Conservation (phyloP, 1,284 basidiomycete species). For the Boletellus deceptivus region DNA sequence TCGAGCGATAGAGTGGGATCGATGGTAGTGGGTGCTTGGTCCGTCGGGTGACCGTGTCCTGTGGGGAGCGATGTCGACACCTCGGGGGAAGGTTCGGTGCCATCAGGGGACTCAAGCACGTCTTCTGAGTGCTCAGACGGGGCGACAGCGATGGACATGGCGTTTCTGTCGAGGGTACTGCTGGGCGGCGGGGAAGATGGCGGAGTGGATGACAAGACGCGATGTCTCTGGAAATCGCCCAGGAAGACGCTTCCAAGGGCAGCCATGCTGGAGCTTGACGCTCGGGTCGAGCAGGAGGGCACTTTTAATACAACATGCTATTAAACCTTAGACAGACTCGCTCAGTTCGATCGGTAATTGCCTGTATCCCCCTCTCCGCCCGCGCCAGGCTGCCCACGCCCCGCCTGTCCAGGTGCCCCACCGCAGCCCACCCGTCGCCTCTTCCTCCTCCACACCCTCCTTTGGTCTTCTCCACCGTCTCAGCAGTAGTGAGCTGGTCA, state of each 20-base stretch:
- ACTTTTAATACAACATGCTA: too few species aligned
- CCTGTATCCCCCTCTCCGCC: conserved; percentile 54
- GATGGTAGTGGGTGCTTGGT: conserved; percentile 37
- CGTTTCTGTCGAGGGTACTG: neutral
- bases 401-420: conserved; percentile 1
- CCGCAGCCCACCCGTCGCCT: conserved; percentile 17
- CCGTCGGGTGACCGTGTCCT: neutral
- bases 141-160: conserved; percentile 22
- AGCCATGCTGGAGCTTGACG: conserved; percentile 34
- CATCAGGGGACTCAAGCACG: conserved; percentile 31
- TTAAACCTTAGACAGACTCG: conserved; percentile 29
- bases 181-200: conserved; percentile 58
- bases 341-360: conserved; percentile 71
- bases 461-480: conserved; percentile 81
- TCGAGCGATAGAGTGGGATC: conserved; percentile 67
- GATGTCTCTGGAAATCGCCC: conserved; percentile 64
- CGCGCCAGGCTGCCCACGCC: conserved; percentile 1
- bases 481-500: conserved; percentile 84
- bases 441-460: conserved; percentile 64
- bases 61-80: conserved; percentile 8
- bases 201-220: conserved; percentile 60
- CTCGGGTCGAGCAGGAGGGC: too few species aligned
- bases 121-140: conserved; percentile 21
- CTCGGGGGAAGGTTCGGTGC: conserved; percentile 22
- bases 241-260: conserved; percentile 73